These are phyloP conservation scores for Spongiforma sp. DNA, from an alignment of 1,284 basidiomycete genomes.

Conservation along the genomic window DNA sequence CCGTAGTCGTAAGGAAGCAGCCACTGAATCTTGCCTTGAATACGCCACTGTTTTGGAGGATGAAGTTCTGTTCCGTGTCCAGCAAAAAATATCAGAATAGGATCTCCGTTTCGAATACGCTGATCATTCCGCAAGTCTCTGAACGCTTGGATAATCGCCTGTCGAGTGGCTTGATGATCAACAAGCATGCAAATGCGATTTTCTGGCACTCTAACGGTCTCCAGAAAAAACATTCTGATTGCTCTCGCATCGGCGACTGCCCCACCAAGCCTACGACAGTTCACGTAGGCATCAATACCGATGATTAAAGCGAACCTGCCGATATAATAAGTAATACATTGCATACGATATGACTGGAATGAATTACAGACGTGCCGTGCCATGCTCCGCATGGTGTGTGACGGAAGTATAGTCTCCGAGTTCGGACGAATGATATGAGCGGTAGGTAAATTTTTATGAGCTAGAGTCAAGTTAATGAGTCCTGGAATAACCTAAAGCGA, in stretches of 20 bases:
- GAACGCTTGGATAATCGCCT: constrained; percentile 56
- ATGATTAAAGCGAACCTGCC: constrained; percentile 59
- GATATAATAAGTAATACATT: neutral
- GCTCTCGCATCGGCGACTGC: constrained; percentile 61
- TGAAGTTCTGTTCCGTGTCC: constrained; percentile 60
- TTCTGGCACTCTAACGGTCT: constrained; percentile 55
- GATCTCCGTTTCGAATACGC: constrained; percentile 57
- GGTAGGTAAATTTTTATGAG: neutral
- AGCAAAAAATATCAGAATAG: constrained; percentile 69
- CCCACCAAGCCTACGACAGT: constrained; percentile 58
- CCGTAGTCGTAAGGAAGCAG: constrained; percentile 63
- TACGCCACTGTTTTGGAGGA: constrained; percentile 53
- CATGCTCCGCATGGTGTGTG: neutral
- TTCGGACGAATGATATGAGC: neutral
- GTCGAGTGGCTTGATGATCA: constrained; percentile 58
- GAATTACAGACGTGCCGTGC: neutral
- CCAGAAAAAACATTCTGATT: constrained; percentile 54
- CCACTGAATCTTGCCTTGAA: constrained; percentile 50
- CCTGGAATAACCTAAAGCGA: too few species aligned
- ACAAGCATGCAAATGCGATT: constrained; percentile 57
- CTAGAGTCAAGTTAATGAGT: neutral
- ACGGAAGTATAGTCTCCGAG: neutral
- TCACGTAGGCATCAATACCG: constrained; percentile 62
- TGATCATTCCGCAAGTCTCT: constrained; percentile 56
- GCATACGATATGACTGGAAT: neutral